Evolutionary conservation across 2,329 filamentous ascomycete species (phyloP), one percentile per base, ranked within the genome.

Genomic region (Talaromyces atroroseus): DNA sequence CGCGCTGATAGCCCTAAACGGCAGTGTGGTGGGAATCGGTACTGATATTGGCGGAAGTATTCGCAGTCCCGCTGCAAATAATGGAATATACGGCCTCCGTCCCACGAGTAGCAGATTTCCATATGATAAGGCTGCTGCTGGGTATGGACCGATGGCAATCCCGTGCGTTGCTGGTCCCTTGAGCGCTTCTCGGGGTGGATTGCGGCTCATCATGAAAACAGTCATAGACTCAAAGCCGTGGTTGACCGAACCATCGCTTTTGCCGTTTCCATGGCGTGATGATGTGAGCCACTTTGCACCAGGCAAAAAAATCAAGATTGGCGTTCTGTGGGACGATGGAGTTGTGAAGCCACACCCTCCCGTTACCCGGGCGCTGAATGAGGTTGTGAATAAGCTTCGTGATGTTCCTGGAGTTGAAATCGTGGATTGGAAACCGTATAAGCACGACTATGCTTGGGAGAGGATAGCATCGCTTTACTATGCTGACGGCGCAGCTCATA

Each of bases 341-440:
- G 74, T 86, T 45, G 83, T 86, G 1, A 73, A 67, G 3, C 85
- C 85, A 0, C 86, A 86, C 45, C 84, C 85, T 4, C 85, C 85
- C 0, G 78, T 88, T 3, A 68, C 75, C 0, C 76, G 84, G 5
- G 84, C 82, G 2, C 66, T 88, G 10, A 66, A 70, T 2, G 65
- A 71, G 3, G 69, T 80, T 0, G 75, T 73, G 0, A 68, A 24
- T 16, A 51, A 49, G 34, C 56, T 59, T 18, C 60, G 42, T 36
- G 42, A 49, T 29, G 51, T 57, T 2, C 48, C 59, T 12, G 62
- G 60, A 2, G 56, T 67, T 7, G 61, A 66, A 18, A 60, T 68
- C 8, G 61, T 67, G 47, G 63, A 66, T 29, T 68, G 64, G 67
- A 64, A 72, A 48, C 74, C 80, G 2, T 76, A 78, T 61, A 68